Evolutionary conservation across 1,284 basidiomycete species (phyloP).

Genomic region (Ceratobasidium sp.): DNA sequence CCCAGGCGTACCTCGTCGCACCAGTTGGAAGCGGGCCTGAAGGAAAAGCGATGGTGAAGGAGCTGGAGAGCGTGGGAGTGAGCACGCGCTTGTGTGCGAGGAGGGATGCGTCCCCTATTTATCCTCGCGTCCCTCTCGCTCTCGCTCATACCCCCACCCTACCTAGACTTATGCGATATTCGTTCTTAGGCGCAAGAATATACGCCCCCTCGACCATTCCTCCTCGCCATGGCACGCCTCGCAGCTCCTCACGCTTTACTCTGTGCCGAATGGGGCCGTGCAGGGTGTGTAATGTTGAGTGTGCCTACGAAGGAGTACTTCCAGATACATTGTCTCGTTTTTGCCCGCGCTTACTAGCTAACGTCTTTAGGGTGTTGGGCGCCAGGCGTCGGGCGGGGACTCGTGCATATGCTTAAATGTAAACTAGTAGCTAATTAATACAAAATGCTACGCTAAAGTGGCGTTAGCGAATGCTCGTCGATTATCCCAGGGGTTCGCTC

Average conservation of each 20-base stretch:
- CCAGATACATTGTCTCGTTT: too few relatives aligned
- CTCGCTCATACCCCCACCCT: too few relatives aligned
- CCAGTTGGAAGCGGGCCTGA: conserved; percentile 77
- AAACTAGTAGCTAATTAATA: too few relatives aligned
- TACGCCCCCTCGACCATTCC: conserved; percentile 70
- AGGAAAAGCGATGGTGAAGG: conserved; percentile 67
- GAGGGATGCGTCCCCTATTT: conserved; percentile 65
- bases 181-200: conserved; percentile 39
- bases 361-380: too few relatives aligned
- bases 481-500: neutral
- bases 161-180: too few relatives aligned
- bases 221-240: conserved; percentile 72
- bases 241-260: conserved; percentile 77
- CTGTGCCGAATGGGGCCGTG: conserved; percentile 74
- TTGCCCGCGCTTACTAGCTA: too few relatives aligned
- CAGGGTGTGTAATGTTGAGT: conserved; percentile 80
- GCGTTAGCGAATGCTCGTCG: conserved; percentile 6
- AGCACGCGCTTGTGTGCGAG: conserved; percentile 77
- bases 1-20: conserved; percentile 76
- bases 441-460: too few relatives aligned
- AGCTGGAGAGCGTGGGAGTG: conserved; percentile 73
- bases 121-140: too few relatives aligned
- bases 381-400: too few relatives aligned
- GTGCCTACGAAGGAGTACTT: conserved; percentile 83
- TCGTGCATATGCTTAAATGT: too few relatives aligned